These are phyloP conservation scores for Globisporangium solare DNA, from an alignment of 352 stramenopile genomes.

Conservation along the genomic window DNA sequence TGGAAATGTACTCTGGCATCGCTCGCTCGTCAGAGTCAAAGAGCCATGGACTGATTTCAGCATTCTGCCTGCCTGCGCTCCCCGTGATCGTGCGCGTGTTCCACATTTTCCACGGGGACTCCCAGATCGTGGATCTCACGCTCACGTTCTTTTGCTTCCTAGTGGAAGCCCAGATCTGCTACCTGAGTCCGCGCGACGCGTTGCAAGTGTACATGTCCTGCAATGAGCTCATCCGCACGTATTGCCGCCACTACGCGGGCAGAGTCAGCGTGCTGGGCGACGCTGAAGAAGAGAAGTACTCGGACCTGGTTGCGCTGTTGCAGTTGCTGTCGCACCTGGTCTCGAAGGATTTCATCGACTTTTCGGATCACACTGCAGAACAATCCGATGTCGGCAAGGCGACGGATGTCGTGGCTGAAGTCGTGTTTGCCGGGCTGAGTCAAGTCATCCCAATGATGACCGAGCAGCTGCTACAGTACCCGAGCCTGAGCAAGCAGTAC, in stretches of 20 bases:
- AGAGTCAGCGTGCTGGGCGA: constrained; percentile 60
- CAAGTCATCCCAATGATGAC: constrained; percentile 90
- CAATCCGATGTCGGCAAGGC: constrained; percentile 49
- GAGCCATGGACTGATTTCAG: constrained; percentile 54
- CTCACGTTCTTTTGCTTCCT: constrained; percentile 78
- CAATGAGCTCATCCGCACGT: constrained; percentile 65
- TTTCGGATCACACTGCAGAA: constrained; percentile 66
- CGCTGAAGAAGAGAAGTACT: constrained; percentile 74
- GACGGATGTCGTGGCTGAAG: constrained; percentile 71
- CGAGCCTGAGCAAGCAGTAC: constrained; percentile 83
- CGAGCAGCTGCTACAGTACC: constrained; percentile 82
- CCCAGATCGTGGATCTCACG: constrained; percentile 67
- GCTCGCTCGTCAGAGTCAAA: constrained; percentile 61
- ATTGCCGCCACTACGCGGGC: constrained; percentile 66
- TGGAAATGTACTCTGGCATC: constrained; percentile 77
- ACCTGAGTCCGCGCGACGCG: constrained; percentile 59
- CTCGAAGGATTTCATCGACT: constrained; percentile 84
- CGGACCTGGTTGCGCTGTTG: constrained; percentile 68
- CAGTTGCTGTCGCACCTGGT: constrained; percentile 77
- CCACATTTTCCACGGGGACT: constrained; percentile 66
- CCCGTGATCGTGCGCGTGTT: constrained; percentile 75
- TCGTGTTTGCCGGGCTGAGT: constrained; percentile 85
- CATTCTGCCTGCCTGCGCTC: constrained; percentile 61
- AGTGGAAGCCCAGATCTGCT: constrained; percentile 79
- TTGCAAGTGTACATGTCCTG: constrained; percentile 69